Percentiles rank a stretch among this genome's conserved stretches.
These are phyloP conservation scores for Pseudotsuga menziesii DNA, from an alignment of 75 land plant genomes.

Conservation along the genomic window DNA sequence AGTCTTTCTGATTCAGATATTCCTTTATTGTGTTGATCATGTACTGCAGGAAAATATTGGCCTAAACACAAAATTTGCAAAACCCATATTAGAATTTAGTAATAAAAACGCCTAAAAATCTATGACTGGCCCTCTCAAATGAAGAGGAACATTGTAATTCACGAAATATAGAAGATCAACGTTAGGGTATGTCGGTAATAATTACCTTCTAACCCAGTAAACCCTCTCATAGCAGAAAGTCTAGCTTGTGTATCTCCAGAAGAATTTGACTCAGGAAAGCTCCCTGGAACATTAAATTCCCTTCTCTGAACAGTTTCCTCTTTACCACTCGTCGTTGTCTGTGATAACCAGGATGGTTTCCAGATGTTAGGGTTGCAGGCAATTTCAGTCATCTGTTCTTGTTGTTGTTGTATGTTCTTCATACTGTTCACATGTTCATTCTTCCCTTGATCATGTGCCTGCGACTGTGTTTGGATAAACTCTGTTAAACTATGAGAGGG, in stretches of 20 bases:
- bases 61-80: not conserved
- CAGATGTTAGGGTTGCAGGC: not conserved
- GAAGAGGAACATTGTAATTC: not conserved
- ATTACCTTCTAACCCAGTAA: not conserved
- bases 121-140: not conserved
- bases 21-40: not conserved
- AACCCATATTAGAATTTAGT: not conserved
- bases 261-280: not conserved
- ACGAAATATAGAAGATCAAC: too few relatives aligned
- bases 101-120: not conserved
- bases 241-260: not conserved
- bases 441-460: not conserved
- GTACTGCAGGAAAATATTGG: not conserved
- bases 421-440: not conserved
- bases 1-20: not conserved
- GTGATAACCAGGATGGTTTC: slow-evolving; percentile 5
- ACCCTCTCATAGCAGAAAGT: not conserved
- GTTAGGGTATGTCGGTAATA: not conserved
- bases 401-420: not conserved
- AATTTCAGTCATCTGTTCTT: too few relatives aligned
- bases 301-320: not conserved
- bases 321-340: not conserved
- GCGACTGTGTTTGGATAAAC: not conserved
- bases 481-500: not conserved
- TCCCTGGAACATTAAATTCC: not conserved